Percentiles rank a stretch among this genome's conserved stretches.
Evolutionary conservation across 495 filamentous ascomycete genomes (phyloP).

Genomic region (Evernia prunastri): DNA sequence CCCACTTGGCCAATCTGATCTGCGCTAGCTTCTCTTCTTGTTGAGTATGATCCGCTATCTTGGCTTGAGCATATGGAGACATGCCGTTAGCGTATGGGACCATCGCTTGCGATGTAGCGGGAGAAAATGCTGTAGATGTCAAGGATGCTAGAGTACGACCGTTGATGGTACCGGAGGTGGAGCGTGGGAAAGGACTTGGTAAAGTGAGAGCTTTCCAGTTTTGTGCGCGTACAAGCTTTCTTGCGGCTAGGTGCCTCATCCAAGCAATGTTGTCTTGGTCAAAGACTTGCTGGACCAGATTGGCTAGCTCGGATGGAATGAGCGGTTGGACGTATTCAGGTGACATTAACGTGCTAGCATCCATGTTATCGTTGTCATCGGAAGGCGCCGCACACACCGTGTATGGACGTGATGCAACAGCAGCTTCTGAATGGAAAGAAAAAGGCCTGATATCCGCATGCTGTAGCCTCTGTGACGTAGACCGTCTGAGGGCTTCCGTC

Average conservation of each 20-base stretch:
- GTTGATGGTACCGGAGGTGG: slow-evolving; percentile 9
- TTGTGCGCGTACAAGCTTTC: slow-evolving; percentile 74
- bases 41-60: slow-evolving; percentile 63
- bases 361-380: slow-evolving; percentile 82
- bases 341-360: slow-evolving; percentile 91
- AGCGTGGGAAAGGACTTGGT: slow-evolving; percentile 25
- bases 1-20: slow-evolving; percentile 82
- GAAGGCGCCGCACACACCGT: slow-evolving; percentile 74
- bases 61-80: slow-evolving; percentile 61
- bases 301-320: slow-evolving; percentile 63
- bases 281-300: slow-evolving; percentile 68
- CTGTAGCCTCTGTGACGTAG: slow-evolving; percentile 51
- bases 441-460: slow-evolving; percentile 60
- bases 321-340: slow-evolving; percentile 88
- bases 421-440: slow-evolving; percentile 46
- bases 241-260: slow-evolving; percentile 78
- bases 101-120: slow-evolving; percentile 28
- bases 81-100: slow-evolving; percentile 31
- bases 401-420: slow-evolving; percentile 48
- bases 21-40: slow-evolving; percentile 70
- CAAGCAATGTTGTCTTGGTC: slow-evolving; percentile 74
- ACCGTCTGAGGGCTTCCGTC: slow-evolving; percentile 54
- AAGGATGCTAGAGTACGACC: slow-evolving; percentile 11
- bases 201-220: slow-evolving; percentile 16
- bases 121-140: slow-evolving; percentile 12